Percentiles rank a stretch among this genome's conserved stretches.
Conservation (phyloP, 2,329 filamentous ascomycete species). For the Escovopsis weberi region DNA sequence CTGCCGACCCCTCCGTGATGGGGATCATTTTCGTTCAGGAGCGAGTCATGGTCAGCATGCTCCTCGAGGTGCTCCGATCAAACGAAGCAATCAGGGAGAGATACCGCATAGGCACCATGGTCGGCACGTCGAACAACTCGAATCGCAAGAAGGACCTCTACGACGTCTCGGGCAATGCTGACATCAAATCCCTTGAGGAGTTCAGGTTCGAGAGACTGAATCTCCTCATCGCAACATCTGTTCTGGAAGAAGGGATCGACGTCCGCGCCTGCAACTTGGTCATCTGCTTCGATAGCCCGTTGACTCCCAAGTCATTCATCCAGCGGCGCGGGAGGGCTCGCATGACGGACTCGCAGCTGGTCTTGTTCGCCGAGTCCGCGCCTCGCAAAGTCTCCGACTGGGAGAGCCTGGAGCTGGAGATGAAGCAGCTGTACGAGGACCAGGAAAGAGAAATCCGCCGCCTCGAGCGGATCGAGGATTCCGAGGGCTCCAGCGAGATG, state of each 20-base stretch:
- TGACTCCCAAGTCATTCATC: constrained; percentile 41
- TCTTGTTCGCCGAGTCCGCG: constrained; percentile 27
- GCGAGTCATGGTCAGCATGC: constrained; percentile 43
- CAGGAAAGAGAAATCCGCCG: constrained; percentile 38
- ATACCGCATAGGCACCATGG: constrained; percentile 38
- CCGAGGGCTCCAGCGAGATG: constrained; percentile 10
- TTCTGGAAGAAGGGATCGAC: constrained; percentile 55
- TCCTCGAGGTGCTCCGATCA: constrained; percentile 40
- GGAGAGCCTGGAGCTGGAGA: constrained; percentile 53
- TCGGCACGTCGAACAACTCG: constrained; percentile 33
- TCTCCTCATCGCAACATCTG: constrained; percentile 46
- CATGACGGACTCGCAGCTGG: constrained; percentile 34
- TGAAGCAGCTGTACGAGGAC: constrained; percentile 56
- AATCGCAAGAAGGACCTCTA: constrained; percentile 26
- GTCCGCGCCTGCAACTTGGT: constrained; percentile 49
- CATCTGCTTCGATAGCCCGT: constrained; percentile 38
- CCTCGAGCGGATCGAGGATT: constrained; percentile 33
- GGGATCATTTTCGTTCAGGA: constrained; percentile 57
- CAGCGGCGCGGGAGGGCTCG: constrained; percentile 41
- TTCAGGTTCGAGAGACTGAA: constrained; percentile 42
- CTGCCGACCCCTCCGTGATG: constrained; percentile 26
- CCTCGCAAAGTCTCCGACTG: constrained; percentile 32
- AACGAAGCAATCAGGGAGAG: constrained; percentile 32
- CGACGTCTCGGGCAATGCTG: constrained; percentile 19
- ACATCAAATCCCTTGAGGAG: constrained; percentile 21